Evolutionary conservation across 257 asterid genomes (phyloP), one percentile per base, ranked within the genome.

Genomic region (Pogostemon cablin): DNA sequence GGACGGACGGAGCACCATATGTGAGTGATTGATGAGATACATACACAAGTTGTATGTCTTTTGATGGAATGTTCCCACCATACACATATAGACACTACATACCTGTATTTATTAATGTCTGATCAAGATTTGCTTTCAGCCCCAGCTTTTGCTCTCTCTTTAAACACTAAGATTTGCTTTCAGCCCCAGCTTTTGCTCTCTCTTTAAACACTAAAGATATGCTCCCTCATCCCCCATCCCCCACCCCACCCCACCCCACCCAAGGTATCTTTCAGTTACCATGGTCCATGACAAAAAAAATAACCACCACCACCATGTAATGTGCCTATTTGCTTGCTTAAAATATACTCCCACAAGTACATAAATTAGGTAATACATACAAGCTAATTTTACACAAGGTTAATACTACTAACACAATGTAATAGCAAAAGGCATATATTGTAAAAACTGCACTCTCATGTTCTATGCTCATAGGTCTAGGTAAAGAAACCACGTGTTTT

Each of bases 1-100:
- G 17, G 17, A 15, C 17, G 0, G 17, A 15, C 0, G 17, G 17
- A 15, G 17, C 17, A 40, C 42, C 8, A 35, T 57, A 57, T 11
- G 43, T 9, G 20, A 7, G 9, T 42, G 15, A 68, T 41, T 54
- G 5, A 46, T 58, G 10, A 59, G 35, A 58, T 69, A 34, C 40
- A 48, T n/a, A 43, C 25, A 12, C 4, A 37, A 59, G 46, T 17
- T 7, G 38, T 54, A 20, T 54, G 60, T 5, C 55, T 15, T 59
- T n/a, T 49, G 53, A 71, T 60, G 48, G 62, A 72, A 62, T 71
- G 69, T 61, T 62, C 38, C 60, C 41, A 54, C 58, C 72, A 20
- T 43, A 41, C 9, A 52, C 32, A 25, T 25, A 25, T 25, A 25
- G 32, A 25, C 32, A 9, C 37, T 37, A 44, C 5, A 25, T 25